A percentile compares a stretch with the other conserved stretches of the same genome.
These are phyloP conservation scores for Solanum hybrid DNA, from an alignment of 305 asterid species.

Conservation along the genomic window DNA sequence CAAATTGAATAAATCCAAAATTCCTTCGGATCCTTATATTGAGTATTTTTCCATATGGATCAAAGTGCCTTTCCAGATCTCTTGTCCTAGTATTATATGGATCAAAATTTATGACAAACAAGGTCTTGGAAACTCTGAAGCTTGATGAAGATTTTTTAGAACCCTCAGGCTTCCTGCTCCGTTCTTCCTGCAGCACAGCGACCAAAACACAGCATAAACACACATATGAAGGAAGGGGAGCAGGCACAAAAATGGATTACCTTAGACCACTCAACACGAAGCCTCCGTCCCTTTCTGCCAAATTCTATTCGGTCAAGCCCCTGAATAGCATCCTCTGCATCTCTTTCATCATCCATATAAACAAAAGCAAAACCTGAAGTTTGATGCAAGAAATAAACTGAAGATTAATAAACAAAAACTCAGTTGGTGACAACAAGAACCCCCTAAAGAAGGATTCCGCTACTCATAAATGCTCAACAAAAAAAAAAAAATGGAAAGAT, in stretches of 20 bases:
- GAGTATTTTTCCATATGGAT: constrained; percentile 51
- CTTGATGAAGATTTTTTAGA: constrained; percentile 36
- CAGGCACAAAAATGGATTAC: constrained; percentile 14
- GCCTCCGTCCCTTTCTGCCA: constrained; percentile 78
- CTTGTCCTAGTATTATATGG: constrained; percentile 53
- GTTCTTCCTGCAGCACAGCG: constrained; percentile 50
- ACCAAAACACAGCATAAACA: neutral
- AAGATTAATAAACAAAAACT: neutral
- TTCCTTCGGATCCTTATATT: constrained; percentile 63
- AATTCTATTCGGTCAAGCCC: constrained; percentile 66
- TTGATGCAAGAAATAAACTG: neutral
- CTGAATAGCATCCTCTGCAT: constrained; percentile 75
- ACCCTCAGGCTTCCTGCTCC: constrained; percentile 45
- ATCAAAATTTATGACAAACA: constrained; percentile 75
- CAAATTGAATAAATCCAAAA: constrained; percentile 68
- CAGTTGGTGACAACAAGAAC: neutral
- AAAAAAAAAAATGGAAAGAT: neutral
- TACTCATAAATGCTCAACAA: neutral
- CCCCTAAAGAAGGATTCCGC: constrained; percentile 4
- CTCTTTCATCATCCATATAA: constrained; percentile 79
- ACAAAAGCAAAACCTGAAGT: constrained; percentile 64
- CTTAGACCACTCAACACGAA: constrained; percentile 89
- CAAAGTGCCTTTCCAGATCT: constrained; percentile 69
- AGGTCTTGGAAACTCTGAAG: constrained; percentile 52
- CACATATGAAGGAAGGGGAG: neutral